phyloP scores from a whole-genome alignment of 2,329 filamentous ascomycete species.

The Fusarium burgessii region DNA sequence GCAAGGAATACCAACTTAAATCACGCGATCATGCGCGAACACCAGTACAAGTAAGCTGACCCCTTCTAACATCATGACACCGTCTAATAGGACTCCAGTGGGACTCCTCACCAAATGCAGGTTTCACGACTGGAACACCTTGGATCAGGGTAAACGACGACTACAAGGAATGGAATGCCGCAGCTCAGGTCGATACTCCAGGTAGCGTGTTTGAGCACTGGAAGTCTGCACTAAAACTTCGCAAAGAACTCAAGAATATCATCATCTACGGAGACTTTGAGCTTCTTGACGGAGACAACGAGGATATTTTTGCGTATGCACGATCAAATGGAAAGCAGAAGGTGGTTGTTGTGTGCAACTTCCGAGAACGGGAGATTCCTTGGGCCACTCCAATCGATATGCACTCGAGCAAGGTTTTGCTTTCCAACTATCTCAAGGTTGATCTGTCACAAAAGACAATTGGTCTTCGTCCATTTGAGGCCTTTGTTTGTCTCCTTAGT shows the following conservation, averaged over 20 bases:
- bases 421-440: slow-evolving; percentile 13
- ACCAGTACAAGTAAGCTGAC: slow-evolving; percentile 25
- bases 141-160: slow-evolving; percentile 40
- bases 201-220: slow-evolving; percentile 35
- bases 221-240: slow-evolving; percentile 12
- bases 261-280: slow-evolving; percentile 35
- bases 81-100: slow-evolving; percentile 12
- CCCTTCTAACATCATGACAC: fast-evolving
- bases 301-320: slow-evolving; percentile 29
- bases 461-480: slow-evolving; percentile 22
- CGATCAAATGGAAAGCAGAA: slow-evolving; percentile 10
- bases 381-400: slow-evolving; percentile 4
- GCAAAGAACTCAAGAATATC: slow-evolving; percentile 14
- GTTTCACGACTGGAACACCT: slow-evolving; percentile 26
- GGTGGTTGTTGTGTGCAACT: slow-evolving; percentile 22
- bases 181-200: not conserved
- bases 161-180: slow-evolving; percentile 31
- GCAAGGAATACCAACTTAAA: slow-evolving; percentile 31
- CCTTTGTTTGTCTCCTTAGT: not conserved
- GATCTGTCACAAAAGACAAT: not conserved
- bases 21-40: slow-evolving; percentile 31
- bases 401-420: slow-evolving; percentile 3
- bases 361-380: slow-evolving; percentile 3
- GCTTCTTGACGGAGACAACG: slow-evolving; percentile 17
- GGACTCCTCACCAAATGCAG: slow-evolving; percentile 25